Conservation (phyloP, 139 green algal species). For the Microglena sp. region DNA sequence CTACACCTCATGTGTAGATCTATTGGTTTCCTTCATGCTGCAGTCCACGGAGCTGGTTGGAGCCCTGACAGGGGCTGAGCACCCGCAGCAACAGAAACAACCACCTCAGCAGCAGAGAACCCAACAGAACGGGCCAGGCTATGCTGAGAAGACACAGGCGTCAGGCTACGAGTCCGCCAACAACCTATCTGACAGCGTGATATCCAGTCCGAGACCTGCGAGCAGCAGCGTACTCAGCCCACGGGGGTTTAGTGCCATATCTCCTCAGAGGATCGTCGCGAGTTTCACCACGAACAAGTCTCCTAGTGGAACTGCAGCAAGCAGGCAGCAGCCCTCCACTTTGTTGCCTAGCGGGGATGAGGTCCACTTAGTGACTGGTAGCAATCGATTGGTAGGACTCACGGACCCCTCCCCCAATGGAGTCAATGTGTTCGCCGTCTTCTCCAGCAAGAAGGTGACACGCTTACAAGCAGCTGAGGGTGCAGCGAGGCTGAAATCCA, state of each 20-base stretch:
- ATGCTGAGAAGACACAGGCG: not conserved
- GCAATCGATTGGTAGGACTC: conserved; percentile 9
- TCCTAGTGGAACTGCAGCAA: no score
- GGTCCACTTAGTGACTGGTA: conserved; percentile 8
- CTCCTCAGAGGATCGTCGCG: no score
- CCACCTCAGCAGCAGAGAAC: not conserved
- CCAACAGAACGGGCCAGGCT: not conserved
- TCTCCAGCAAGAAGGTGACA: not conserved
- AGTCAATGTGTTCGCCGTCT: conserved; percentile 8
- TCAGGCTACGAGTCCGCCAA: not conserved
- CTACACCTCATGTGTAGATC: conserved; percentile 21
- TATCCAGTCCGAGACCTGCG: not conserved
- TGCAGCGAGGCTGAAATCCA: no score
- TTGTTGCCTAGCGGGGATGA: no score
- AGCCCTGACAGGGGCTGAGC: no score
- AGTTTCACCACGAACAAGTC: no score
- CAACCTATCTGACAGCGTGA: not conserved
- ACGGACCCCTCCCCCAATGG: not conserved
- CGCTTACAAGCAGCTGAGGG: no score
- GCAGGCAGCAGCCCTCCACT: no score
- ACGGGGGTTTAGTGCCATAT: no score
- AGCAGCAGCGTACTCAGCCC: not conserved
- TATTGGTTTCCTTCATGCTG: conserved; percentile 30
- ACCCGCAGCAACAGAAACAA: not conserved
- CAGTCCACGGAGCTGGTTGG: no score